phyloP scores from a whole-genome alignment of 805 yeast genomes.

The Cyberlindnera xishuangbannaensis region DNA sequence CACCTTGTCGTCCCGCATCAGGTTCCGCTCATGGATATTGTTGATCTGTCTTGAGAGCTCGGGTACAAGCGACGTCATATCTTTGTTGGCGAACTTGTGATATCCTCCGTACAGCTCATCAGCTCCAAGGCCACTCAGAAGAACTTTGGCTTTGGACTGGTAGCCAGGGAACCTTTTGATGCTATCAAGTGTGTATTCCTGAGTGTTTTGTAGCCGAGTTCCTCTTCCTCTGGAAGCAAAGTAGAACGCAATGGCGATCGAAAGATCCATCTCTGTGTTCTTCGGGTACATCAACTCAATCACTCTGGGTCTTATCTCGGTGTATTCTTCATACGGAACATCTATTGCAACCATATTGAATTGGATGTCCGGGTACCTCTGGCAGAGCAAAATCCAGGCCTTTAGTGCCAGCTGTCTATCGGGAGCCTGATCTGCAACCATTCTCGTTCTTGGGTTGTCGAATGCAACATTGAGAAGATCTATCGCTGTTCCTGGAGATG shows the following conservation, averaged over 20 bases:
- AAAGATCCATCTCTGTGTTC: constrained; percentile 89
- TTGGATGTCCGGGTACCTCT: constrained; percentile 34
- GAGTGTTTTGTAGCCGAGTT: not conserved
- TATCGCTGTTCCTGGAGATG: constrained; percentile 31
- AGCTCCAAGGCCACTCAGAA: constrained; percentile 93
- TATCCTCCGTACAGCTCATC: constrained; percentile 97
- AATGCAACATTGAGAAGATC: constrained; percentile 92
- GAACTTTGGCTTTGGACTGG: constrained; percentile 54
- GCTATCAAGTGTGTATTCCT: constrained; percentile 10
- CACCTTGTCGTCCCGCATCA: constrained; percentile 91
- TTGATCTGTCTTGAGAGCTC: constrained; percentile 70
- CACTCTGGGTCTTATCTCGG: constrained; percentile 45
- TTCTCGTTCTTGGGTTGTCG: constrained; percentile 75
- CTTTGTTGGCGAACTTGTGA: constrained; percentile 60
- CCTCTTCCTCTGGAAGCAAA: constrained; percentile 73
- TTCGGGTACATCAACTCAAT: constrained; percentile 71
- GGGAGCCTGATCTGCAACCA: constrained; percentile 63
- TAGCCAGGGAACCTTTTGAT: constrained; percentile 26
- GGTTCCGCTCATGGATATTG: constrained; percentile 70
- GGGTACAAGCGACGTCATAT: constrained; percentile 38
- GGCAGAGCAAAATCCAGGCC: constrained; percentile 50
- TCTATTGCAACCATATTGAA: constrained; percentile 61
- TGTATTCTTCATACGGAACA: constrained; percentile 65
- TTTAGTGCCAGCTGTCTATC: constrained; percentile 72
- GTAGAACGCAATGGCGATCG: constrained; percentile 92